phyloP scores from a whole-genome alignment of 2,329 filamentous ascomycete genomes.

The Triangularia setosa region DNA sequence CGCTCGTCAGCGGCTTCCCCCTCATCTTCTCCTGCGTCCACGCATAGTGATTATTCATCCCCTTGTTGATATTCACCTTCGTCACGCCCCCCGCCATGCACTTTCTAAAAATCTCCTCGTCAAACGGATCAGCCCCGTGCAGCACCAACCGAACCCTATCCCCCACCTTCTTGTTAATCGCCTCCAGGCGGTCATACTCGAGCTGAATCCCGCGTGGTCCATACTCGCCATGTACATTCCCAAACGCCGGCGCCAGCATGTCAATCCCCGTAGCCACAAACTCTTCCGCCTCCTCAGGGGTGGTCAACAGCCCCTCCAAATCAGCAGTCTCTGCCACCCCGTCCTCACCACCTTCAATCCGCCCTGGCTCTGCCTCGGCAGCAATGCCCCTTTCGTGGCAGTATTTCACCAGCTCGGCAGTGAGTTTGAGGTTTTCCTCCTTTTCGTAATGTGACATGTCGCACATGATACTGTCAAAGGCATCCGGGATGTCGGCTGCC shows the following conservation, averaged over 20 bases:
- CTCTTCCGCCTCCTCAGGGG: conserved; percentile 63
- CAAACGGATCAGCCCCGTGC: conserved; percentile 47
- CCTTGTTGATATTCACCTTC: conserved; percentile 51
- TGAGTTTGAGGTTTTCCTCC: conserved; percentile 60
- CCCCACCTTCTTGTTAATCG: conserved; percentile 41
- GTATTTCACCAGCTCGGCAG: conserved; percentile 57
- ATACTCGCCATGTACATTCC: conserved; percentile 73
- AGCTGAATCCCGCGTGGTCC: conserved; percentile 60
- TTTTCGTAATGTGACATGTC: conserved; percentile 70
- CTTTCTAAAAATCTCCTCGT: conserved; percentile 40
- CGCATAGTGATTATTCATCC: conserved; percentile 47
- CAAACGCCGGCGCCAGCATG: conserved; percentile 70
- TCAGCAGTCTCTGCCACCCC: conserved; percentile 60
- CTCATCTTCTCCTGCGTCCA: conserved; percentile 42
- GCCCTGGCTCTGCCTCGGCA: conserved; percentile 65
- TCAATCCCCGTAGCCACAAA: conserved; percentile 70
- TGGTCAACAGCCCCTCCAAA: conserved; percentile 54
- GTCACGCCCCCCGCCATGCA: conserved; percentile 45
- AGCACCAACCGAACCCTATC: conserved; percentile 44
- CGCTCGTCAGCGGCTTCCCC: conserved; percentile 43
- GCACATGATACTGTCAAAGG: conserved; percentile 70
- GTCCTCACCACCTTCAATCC: conserved; percentile 59
- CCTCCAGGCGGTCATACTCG: conserved; percentile 52
- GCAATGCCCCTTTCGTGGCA: conserved; percentile 62
- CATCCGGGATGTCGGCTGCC: conserved; percentile 54